phyloP scores from a whole-genome alignment of 257 asterid species.

The Nyctanthes arbortristis region DNA sequence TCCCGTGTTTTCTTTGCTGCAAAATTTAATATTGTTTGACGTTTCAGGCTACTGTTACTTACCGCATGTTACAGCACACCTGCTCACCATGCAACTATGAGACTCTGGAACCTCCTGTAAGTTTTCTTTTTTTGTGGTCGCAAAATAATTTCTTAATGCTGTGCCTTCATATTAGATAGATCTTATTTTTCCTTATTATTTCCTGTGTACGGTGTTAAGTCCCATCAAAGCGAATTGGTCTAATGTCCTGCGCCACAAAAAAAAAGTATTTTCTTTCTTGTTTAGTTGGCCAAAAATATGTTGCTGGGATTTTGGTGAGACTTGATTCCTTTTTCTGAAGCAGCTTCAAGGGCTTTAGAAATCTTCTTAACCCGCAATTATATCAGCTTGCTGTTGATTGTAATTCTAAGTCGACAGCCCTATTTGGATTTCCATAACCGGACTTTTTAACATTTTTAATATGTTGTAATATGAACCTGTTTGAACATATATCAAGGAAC shows the following conservation, averaged over 20 bases:
- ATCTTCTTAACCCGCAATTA: background rate
- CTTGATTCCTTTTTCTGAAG: background rate
- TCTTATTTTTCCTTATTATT: background rate
- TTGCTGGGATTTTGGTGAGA: background rate
- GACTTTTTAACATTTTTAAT: background rate
- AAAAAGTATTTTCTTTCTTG: background rate
- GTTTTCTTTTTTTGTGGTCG: background rate
- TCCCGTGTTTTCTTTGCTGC: background rate
- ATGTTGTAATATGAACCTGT: background rate
- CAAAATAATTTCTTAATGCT: background rate
- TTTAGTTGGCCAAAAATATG: background rate
- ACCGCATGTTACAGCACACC: conserved; percentile 43
- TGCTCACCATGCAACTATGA: conserved; percentile 21
- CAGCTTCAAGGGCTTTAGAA: background rate
- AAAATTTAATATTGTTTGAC: background rate
- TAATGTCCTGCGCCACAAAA: background rate
- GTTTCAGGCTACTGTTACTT: conserved; percentile 55
- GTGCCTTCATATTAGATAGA: background rate
- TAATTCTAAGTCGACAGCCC: background rate
- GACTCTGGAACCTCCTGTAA: conserved; percentile 18
- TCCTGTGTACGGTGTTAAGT: background rate
- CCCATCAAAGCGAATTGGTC: background rate
- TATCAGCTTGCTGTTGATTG: background rate
- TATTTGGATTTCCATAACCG: background rate
- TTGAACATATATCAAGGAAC: background rate